A percentile compares a stretch with the other conserved stretches of the same genome.
phyloP scores from a whole-genome alignment of 2,329 filamentous ascomycete species.

The Fusarium marasasianum region DNA sequence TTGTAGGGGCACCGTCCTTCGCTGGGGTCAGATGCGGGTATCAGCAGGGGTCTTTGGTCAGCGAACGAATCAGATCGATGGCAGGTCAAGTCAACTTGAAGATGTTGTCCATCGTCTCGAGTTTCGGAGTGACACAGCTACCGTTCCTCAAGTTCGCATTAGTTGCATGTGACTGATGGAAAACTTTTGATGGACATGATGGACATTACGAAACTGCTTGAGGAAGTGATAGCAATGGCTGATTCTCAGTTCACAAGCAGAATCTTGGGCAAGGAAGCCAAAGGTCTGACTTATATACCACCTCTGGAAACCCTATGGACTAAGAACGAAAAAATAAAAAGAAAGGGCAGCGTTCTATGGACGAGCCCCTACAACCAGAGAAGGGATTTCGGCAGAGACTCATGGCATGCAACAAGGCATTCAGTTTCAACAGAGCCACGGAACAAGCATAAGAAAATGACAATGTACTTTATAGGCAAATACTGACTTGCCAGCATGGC shows the following conservation, averaged over 20 bases:
- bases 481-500: background rate
- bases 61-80: background rate
- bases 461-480: too few relatives aligned
- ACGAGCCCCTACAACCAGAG: too few relatives aligned
- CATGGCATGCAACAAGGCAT: background rate
- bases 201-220: background rate
- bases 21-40: background rate
- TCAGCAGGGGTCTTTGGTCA: background rate
- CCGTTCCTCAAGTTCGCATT: background rate
- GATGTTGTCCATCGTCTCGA: too few relatives aligned
- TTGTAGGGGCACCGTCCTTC: background rate
- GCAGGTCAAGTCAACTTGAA: background rate
- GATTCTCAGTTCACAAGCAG: background rate
- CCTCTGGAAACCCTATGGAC: accelerated
- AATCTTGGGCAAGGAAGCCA: background rate
- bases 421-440: accelerated
- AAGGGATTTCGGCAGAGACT: background rate
- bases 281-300: too few relatives aligned
- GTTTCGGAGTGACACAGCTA: too few relatives aligned
- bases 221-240: background rate
- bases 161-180: background rate
- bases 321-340: background rate
- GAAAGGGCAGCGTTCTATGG: background rate
- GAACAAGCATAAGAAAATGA: background rate
- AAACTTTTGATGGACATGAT: too few relatives aligned